phyloP scores from a whole-genome alignment of 306 rosid species.

The Sesbania bispinosa region DNA sequence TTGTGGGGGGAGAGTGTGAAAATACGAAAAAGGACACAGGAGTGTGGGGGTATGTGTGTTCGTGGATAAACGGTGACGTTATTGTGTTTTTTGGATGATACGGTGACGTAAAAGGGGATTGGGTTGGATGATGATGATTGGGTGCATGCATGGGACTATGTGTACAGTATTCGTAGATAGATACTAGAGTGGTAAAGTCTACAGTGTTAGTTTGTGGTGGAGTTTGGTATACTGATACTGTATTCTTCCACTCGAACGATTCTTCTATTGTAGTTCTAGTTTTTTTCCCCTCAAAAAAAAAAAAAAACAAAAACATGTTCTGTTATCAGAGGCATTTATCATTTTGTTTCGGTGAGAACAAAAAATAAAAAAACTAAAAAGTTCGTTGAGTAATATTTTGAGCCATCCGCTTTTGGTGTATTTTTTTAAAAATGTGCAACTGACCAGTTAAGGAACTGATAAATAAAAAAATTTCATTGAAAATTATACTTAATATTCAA shows the following conservation, averaged over 20 bases:
- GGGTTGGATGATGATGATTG: neutral
- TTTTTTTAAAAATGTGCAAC: too few species aligned
- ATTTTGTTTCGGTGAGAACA: neutral
- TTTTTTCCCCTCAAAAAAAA: neutral
- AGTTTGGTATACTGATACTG: neutral
- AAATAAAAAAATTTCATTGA: too few species aligned
- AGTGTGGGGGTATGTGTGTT: slow-evolving; percentile 7
- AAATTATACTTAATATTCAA: too few species aligned
- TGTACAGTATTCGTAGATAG: neutral
- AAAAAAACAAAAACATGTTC: neutral
- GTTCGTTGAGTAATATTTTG: too few species aligned
- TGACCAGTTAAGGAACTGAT: too few species aligned
- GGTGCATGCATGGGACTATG: neutral
- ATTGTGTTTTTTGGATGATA: neutral
- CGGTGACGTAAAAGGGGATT: neutral
- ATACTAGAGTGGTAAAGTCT: neutral
- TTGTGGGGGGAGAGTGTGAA: neutral
- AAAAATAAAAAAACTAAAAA: too few species aligned
- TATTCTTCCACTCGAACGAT: neutral
- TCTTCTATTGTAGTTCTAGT: neutral
- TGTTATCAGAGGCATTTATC: neutral
- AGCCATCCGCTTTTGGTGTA: too few species aligned
- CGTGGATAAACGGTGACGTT: neutral
- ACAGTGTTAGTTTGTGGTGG: neutral
- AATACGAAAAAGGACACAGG: slow-evolving; percentile 26